A percentile compares a stretch with the other conserved stretches of the same genome.
phyloP scores from a whole-genome alignment of 805 yeast genomes.

The Wickerhamiella azyma region DNA sequence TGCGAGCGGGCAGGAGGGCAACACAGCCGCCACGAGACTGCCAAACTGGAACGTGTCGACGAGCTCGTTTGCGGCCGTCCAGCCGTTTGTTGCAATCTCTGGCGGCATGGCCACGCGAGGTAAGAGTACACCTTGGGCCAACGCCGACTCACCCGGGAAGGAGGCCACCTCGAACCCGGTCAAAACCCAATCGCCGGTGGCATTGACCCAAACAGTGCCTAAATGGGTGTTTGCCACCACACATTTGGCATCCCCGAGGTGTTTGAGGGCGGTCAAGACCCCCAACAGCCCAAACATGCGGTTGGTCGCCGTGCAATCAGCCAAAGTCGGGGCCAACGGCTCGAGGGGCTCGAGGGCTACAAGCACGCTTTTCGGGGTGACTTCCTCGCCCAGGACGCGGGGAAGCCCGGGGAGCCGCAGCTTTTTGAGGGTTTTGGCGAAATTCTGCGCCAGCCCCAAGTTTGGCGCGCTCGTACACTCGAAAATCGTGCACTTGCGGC shows the following conservation, averaged over 20 bases:
- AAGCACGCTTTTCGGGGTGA: conserved; percentile 42
- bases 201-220: conserved; percentile 49
- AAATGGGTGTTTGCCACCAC: conserved; percentile 50
- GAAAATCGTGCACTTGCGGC: conserved; percentile 46
- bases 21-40: conserved; percentile 35
- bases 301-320: conserved; percentile 15
- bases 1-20: conserved; percentile 23
- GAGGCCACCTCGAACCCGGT: conserved; percentile 67
- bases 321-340: conserved; percentile 35
- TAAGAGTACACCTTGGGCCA: conserved; percentile 26
- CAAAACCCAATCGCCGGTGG: conserved; percentile 68
- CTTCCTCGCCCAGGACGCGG: conserved; percentile 47
- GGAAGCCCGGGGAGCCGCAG: conserved; percentile 61
- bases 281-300: conserved; percentile 39
- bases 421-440: conserved; percentile 36
- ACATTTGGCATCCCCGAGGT: conserved; percentile 41
- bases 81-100: conserved; percentile 36
- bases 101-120: conserved; percentile 35
- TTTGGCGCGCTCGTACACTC: conserved; percentile 26
- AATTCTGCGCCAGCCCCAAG: conserved; percentile 33
- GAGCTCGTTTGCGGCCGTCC: conserved; percentile 26
- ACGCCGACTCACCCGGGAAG: conserved; percentile 30
- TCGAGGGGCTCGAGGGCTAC: conserved; percentile 54
- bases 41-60: conserved; percentile 59
- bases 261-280: conserved; percentile 41